Evolutionary conservation across 1,284 basidiomycete species (phyloP).

Genomic region (Ustilago bromivora): DNA sequence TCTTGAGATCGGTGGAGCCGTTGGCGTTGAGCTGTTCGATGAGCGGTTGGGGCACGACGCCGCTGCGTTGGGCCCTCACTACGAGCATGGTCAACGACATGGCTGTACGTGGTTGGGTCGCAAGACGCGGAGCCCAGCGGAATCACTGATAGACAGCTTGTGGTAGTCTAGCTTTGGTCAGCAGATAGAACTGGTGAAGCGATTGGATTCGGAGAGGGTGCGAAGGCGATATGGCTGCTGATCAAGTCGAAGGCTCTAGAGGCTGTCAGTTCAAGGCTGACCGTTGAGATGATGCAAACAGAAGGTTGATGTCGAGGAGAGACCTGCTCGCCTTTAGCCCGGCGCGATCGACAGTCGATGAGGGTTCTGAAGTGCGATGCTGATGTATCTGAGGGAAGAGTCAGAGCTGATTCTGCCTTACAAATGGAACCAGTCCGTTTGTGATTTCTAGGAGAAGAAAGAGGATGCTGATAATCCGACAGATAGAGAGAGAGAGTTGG

Average conservation of each 20-base stretch:
- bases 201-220: background rate
- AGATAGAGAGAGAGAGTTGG: background rate
- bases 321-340: conserved; percentile 1
- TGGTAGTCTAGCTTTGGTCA: background rate
- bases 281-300: background rate
- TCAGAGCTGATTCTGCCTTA: background rate
- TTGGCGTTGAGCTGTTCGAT: conserved; percentile 50
- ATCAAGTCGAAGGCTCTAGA: background rate
- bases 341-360: background rate
- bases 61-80: conserved; percentile 17
- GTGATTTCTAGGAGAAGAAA: background rate
- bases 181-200: background rate
- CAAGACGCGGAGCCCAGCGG: conserved; percentile 9
- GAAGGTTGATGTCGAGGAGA: conserved; percentile 6
- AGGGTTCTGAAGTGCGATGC: background rate
- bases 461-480: background rate
- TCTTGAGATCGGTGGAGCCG: conserved; percentile 39
- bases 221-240: background rate
- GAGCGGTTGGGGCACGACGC: conserved; percentile 29
- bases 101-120: background rate
- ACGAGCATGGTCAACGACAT: conserved; percentile 6
- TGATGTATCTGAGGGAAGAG: background rate
- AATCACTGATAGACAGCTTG: background rate
- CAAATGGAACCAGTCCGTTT: conserved; percentile 24
- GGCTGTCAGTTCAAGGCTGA: background rate